Base-by-base conservation (phyloP, 768 basidiomycete species). In the Leccinellum luteum region DNA sequence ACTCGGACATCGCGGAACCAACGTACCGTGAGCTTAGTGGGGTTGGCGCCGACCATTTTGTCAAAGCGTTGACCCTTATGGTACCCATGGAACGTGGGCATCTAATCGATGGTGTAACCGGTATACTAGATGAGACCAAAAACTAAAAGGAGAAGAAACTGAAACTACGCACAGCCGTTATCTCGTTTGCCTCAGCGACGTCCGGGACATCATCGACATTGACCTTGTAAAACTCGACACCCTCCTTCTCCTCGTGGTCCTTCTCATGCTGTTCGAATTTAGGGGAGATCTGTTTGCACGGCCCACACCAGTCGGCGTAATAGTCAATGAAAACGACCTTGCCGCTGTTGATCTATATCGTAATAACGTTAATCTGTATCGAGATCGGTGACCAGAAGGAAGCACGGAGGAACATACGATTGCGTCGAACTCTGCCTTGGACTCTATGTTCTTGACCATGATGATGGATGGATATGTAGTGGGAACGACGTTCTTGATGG, bases 171-270 rank as follows among this genome's bases (percentile, higher is more conserved):
- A 89, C 87, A 27, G 83, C 81, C 62, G 76, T 73, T 52, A 89
- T 73, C 23, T 76, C 76, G 50, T 81, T 80, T 66, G 81, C 82
- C 54, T 78, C 66, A 0, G 81, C 60, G 52, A 88, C 78, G 0
- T 78, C 76, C 0, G 60, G 35, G 48, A 79, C 77, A 6, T 73
- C 72, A 63, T 92, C 89, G 23, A 89, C 80, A 61, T 92, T 84
- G 58, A 90, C 80, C 70, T 89, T 91, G 79, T 84, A 86, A 74
- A 88, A 91, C 17, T 75, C 75, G 58, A 85, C 65, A 8, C 60
- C 67, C 1, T 64, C 54, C 43, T 56, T 59, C 4, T 8, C 30
- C 4, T 65, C 57, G 0, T 52, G 47, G 13, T 59, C 13, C 1
- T 17, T 0, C 0, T 58, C 55, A 4, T 57, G 28, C 1, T 6